Conservation (phyloP, 768 basidiomycete species). For the Rhizopogon roseolus region DNA sequence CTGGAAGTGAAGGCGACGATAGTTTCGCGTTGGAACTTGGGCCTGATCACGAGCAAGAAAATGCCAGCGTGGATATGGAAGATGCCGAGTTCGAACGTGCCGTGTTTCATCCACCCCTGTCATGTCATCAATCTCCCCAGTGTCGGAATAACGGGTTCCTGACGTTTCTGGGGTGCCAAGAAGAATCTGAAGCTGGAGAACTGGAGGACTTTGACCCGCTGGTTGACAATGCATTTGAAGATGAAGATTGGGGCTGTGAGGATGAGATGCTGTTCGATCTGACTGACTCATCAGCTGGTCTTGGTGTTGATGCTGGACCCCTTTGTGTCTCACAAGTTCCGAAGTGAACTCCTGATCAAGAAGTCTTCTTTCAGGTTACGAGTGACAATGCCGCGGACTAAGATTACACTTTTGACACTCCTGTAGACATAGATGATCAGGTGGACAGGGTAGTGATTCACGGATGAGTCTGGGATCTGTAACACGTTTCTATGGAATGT, state of each 20-base stretch:
- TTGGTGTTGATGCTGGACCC: neutral
- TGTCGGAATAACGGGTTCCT: constrained; percentile 9
- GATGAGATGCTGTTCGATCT: constrained; percentile 12
- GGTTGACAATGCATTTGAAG: neutral
- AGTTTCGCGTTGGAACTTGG: constrained; percentile 8
- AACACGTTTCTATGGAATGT: constrained; percentile 1
- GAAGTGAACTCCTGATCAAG: neutral
- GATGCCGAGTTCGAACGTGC: constrained; percentile 6
- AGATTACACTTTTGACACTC: neutral
- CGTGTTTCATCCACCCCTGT: constrained; percentile 1
- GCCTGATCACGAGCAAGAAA: constrained; percentile 9
- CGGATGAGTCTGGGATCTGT: constrained; percentile 9
- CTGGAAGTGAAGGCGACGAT: constrained; percentile 11
- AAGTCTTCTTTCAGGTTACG: constrained; percentile 1
- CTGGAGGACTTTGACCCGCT: constrained; percentile 3
- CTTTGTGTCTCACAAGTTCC: neutral
- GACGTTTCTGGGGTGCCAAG: constrained; percentile 4
- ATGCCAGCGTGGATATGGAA: constrained; percentile 16
- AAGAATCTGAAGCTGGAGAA: constrained; percentile 13
- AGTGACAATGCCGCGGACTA: neutral
- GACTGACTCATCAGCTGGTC: constrained; percentile 1
- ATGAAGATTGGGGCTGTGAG: constrained; percentile 7
- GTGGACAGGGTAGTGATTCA: neutral
- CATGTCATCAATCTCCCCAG: constrained; percentile 10
- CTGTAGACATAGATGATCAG: neutral